Evolutionary conservation across 2,329 filamentous ascomycete genomes (phyloP).

Genomic region (Pseudogymnoascus destructans): DNA sequence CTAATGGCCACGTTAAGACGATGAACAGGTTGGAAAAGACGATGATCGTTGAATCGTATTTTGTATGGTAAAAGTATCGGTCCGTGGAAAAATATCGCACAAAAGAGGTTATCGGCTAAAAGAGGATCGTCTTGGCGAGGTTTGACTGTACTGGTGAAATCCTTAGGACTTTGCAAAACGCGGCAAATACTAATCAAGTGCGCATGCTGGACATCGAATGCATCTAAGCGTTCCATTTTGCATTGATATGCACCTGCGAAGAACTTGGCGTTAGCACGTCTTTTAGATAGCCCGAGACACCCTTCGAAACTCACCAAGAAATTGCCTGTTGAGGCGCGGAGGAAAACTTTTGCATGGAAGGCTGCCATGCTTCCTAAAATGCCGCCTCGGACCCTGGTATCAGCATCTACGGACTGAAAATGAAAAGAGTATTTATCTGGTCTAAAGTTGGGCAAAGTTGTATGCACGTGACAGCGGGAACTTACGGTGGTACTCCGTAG

Average conservation of each 20-base stretch:
- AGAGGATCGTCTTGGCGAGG: too few relatives aligned
- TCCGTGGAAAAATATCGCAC: too few relatives aligned
- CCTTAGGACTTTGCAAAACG: too few relatives aligned
- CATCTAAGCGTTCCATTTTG: background rate
- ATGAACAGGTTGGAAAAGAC: too few relatives aligned
- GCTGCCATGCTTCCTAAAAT: constrained; percentile 1
- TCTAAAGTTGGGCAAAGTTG: constrained; percentile 5
- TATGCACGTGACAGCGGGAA: background rate
- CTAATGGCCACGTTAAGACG: too few relatives aligned
- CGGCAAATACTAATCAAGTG: background rate
- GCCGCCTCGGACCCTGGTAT: background rate
- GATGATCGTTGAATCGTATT: too few relatives aligned
- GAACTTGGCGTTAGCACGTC: background rate
- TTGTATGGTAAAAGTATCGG: too few relatives aligned
- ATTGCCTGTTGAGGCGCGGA: background rate
- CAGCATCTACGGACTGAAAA: constrained; percentile 2
- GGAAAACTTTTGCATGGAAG: background rate
- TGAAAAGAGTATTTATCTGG: too few relatives aligned
- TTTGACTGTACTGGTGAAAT: too few relatives aligned
- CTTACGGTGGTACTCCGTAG: background rate
- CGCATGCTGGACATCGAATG: background rate
- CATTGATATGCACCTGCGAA: background rate
- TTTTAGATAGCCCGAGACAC: background rate
- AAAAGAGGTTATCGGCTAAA: too few relatives aligned
- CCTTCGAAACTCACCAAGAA: too few relatives aligned